A percentile compares a stretch with the other conserved stretches of the same genome.
Evolutionary conservation across 2,329 filamentous ascomycete genomes (phyloP).

Genomic region (Rhynchosporium graminicola): DNA sequence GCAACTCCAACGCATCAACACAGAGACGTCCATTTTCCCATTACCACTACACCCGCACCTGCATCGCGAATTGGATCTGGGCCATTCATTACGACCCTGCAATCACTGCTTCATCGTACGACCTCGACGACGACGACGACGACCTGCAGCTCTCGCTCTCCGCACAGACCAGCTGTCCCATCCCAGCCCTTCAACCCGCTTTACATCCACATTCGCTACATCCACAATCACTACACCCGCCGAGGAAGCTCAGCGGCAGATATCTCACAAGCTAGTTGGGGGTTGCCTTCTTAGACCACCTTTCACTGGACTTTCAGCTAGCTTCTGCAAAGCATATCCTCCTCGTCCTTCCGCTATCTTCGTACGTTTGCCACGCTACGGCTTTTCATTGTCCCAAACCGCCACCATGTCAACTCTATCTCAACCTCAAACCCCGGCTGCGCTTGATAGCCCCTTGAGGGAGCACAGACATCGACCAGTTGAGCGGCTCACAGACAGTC

Average conservation of each 20-base stretch:
- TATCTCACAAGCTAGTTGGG: constrained; percentile 17
- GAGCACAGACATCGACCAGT: constrained; percentile 39
- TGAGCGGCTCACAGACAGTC: constrained; percentile 41
- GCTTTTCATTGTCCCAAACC: constrained; percentile 23
- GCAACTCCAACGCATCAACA: constrained; percentile 3
- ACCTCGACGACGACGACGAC: neutral
- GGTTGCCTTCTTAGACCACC: constrained; percentile 13
- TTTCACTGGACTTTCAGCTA: constrained; percentile 13
- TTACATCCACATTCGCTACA: neutral
- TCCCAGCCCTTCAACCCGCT: constrained; percentile 23
- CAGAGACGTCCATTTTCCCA: neutral
- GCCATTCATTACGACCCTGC: neutral
- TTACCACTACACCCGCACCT: neutral
- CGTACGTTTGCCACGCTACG: constrained; percentile 20
- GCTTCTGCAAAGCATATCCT: constrained; percentile 21
- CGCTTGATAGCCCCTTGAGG: constrained; percentile 35
- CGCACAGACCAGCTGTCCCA: constrained; percentile 28
- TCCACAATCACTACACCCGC: neutral
- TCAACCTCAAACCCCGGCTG: constrained; percentile 38
- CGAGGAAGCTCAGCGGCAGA: constrained; percentile 13
- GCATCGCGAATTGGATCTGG: neutral
- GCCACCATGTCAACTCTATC: constrained; percentile 39
- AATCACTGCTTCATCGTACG: constrained; percentile 10
- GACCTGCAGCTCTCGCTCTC: constrained; percentile 8
- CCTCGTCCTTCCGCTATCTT: constrained; percentile 16